Evolutionary conservation across 1,284 basidiomycete genomes (phyloP).

Genomic region (Cryptococcus sp.): DNA sequence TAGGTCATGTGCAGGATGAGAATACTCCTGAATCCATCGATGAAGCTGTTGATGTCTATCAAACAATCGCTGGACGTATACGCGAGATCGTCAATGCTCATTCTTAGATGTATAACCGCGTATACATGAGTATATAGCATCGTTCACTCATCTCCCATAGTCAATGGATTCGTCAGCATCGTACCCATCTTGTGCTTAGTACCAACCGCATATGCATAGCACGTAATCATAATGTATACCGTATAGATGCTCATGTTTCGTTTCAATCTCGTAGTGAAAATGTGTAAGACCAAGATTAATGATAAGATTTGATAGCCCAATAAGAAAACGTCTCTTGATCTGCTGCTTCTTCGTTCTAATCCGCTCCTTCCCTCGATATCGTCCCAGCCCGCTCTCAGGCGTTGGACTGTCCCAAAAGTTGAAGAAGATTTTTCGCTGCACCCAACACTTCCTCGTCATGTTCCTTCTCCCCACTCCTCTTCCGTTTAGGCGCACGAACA

Average conservation of each 20-base stretch:
- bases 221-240: too few relatives aligned
- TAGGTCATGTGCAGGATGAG: conserved; percentile 69
- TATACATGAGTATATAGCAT: too few relatives aligned
- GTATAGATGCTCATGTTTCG: too few relatives aligned
- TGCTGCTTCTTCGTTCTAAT: neutral
- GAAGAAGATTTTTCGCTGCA: conserved; percentile 18
- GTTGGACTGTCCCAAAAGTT: conserved; percentile 10
- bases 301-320: too few relatives aligned
- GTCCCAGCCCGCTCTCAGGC: conserved; percentile 1
- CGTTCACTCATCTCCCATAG: too few relatives aligned
- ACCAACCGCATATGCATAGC: too few relatives aligned
- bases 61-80: conserved; percentile 13
- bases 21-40: conserved; percentile 62
- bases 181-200: too few relatives aligned
- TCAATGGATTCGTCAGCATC: too few relatives aligned
- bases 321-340: too few relatives aligned
- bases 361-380: neutral
- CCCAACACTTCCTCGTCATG: conserved; percentile 11
- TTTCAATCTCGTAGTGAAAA: too few relatives aligned
- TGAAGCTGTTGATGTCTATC: conserved; percentile 11
- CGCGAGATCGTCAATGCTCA: conserved; percentile 13
- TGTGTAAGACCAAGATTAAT: too few relatives aligned
- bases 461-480: conserved; percentile 1
- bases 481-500: neutral
- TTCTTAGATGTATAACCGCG: neutral